Base-by-base conservation (phyloP, 2,329 filamentous ascomycete genomes). In the Hortaea werneckii region DNA sequence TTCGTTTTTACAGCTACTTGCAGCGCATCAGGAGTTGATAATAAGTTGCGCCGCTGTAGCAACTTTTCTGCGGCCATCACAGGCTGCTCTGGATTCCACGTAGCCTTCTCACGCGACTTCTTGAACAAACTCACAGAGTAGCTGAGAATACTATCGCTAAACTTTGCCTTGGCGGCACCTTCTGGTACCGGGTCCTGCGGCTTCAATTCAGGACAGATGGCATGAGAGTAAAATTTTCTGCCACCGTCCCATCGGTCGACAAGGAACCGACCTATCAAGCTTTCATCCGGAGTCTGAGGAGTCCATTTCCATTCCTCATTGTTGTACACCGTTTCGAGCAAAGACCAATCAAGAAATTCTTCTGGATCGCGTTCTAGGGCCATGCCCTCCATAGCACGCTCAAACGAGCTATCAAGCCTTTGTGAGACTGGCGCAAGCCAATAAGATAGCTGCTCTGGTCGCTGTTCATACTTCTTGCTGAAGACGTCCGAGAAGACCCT, bases 401-500 rank as follows among this genome's bases (percentile, higher is more conserved):
- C 32, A 4, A 35, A 4, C 32, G 32, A n/a, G n/a, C 32, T n/a
- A 35, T 35, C n/a, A 13, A 9, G 10, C 37, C 13, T 40, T 12
- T 9, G 20, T 9, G 28, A 7, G 35, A 40, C 51, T 13, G 92
- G 90, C 0, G 80, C 84, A 10, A 95, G 59, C 70, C 88, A 95
- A 64, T 95, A 98, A 0, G 88, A 83, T 61, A 95, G 76, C 28
- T 82, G 79, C 1, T 73, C 65, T 0, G 71, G 55, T 11, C 79
- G 72, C 0, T 77, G 70, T 41, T 85, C 79, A 57, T 87, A 98
- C 3, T 74, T 73, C 63, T 98, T 98, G 64, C 88, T 90, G 68
- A 95, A 96, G 0, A 95, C 71, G 54, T 96, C 87, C 11, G 78
- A 69, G 63, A 94, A 95, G 0, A 94, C 65, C 4, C 76, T 74